A percentile compares a stretch with the other conserved stretches of the same genome.
phyloP scores from a whole-genome alignment of 306 rosid species.

The Dryas drummondii region DNA sequence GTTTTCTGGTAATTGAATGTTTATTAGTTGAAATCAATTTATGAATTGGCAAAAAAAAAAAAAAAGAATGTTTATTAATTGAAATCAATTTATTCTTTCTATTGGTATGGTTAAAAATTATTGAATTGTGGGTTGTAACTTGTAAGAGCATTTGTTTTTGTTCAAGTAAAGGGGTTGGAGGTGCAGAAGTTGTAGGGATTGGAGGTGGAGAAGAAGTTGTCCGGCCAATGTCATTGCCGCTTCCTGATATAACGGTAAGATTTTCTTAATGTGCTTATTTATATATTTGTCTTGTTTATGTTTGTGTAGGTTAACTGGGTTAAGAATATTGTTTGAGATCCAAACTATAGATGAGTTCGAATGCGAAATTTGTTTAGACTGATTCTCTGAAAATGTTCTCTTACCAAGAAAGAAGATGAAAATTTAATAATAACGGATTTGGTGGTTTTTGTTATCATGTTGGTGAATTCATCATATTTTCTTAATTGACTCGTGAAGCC shows the following conservation, averaged over 20 bases:
- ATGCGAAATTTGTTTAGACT: not conserved
- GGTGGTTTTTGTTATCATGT: not conserved
- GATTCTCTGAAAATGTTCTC: not conserved
- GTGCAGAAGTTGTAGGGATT: slow-evolving; percentile 1
- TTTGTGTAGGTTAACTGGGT: not conserved
- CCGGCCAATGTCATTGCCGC: slow-evolving; percentile 18
- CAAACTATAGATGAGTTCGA: not conserved
- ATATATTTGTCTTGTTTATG: not conserved
- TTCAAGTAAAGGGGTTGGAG: slow-evolving; percentile 6
- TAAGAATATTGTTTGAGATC: not conserved
- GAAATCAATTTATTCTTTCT: not conserved
- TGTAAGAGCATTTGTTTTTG: not conserved
- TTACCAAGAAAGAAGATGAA: not conserved
- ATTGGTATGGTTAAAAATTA: not conserved
- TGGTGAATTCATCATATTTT: not conserved
- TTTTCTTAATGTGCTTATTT: not conserved
- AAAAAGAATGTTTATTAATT: not conserved
- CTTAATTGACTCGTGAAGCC: not conserved
- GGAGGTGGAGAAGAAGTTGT: slow-evolving; percentile 2
- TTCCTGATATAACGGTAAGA: slow-evolving; percentile 9
- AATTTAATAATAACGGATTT: not conserved
- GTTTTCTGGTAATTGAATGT: slow-evolving; percentile 22
- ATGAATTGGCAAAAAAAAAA: too few relatives aligned
- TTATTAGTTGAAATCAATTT: too few relatives aligned
- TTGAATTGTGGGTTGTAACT: not conserved